A percentile compares a stretch with the other conserved stretches of the same genome.
phyloP scores from a whole-genome alignment of 2,329 filamentous ascomycete genomes.

The Hypoxylon sp. region DNA sequence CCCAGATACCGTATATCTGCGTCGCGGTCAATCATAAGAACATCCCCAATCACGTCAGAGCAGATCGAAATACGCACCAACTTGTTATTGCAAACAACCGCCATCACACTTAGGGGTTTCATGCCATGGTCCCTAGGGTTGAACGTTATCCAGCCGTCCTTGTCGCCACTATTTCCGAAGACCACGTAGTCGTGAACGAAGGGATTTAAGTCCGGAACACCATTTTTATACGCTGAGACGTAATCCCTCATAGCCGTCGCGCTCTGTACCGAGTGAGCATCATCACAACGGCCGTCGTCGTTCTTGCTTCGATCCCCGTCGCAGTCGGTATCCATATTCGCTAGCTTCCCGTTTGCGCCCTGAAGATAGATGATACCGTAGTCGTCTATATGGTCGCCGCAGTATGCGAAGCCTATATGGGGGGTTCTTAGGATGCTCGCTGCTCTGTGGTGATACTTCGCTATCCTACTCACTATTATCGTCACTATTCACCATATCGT shows the following conservation, averaged over 20 bases:
- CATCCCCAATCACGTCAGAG: not conserved
- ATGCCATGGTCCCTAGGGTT: slow-evolving; percentile 56
- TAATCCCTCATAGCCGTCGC: slow-evolving; percentile 64
- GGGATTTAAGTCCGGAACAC: slow-evolving; percentile 58
- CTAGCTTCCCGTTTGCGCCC: slow-evolving; percentile 59
- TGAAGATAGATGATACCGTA: slow-evolving; percentile 65
- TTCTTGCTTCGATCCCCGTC: slow-evolving; percentile 64
- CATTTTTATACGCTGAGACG: slow-evolving; percentile 57
- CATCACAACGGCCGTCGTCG: slow-evolving; percentile 62
- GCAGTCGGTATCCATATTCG: slow-evolving; percentile 72
- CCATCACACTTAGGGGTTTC: slow-evolving; percentile 63
- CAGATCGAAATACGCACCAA: slow-evolving; percentile 49
- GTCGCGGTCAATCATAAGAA: not conserved
- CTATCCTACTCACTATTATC: slow-evolving; percentile 20
- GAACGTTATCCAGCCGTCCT: slow-evolving; percentile 34
- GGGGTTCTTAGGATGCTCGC: too few species aligned
- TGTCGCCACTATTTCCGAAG: slow-evolving; percentile 59
- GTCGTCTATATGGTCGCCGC: slow-evolving; percentile 61
- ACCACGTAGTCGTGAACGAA: slow-evolving; percentile 64
- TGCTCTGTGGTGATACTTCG: not conserved
- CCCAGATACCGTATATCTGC: slow-evolving; percentile 68
- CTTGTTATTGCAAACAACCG: slow-evolving; percentile 63
- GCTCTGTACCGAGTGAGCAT: slow-evolving; percentile 61
- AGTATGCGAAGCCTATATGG: slow-evolving; percentile 58
- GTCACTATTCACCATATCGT: slow-evolving; percentile 16